phyloP scores from a whole-genome alignment of 331 rosid genomes.

The Rosa hybrid region DNA sequence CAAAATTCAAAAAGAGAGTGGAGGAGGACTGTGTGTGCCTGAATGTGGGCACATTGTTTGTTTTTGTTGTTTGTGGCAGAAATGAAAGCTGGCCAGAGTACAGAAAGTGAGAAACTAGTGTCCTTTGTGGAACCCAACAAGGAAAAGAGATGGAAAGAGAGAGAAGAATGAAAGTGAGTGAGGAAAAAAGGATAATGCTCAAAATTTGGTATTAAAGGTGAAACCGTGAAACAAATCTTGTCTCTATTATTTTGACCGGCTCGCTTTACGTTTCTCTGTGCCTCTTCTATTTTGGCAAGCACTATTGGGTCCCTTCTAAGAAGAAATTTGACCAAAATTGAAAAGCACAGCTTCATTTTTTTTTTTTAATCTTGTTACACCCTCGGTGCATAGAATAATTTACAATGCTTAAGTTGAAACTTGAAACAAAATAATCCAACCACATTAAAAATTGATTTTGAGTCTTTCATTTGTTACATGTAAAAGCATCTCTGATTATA shows the following conservation, averaged over 20 bases:
- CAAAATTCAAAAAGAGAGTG: constrained; percentile 17
- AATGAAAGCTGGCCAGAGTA: constrained; percentile 43
- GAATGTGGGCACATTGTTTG: too few relatives aligned
- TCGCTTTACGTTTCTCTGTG: not conserved
- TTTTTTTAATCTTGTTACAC: too few relatives aligned
- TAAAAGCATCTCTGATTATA: too few relatives aligned
- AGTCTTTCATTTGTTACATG: too few relatives aligned
- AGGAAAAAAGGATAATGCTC: not conserved
- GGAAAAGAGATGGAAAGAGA: constrained; percentile 18
- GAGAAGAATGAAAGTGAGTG: constrained; percentile 10
- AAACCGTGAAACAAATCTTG: constrained; percentile 47
- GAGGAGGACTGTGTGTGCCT: not conserved
- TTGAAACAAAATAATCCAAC: too few relatives aligned
- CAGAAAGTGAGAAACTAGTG: constrained; percentile 28
- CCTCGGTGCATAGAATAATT: too few relatives aligned
- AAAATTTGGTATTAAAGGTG: constrained; percentile 22
- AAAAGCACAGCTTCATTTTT: not conserved
- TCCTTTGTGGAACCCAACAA: constrained; percentile 32
- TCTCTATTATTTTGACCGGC: constrained; percentile 45
- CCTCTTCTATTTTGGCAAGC: not conserved
- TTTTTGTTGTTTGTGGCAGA: constrained; percentile 36
- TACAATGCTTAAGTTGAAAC: too few relatives aligned
- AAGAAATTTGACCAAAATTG: not conserved
- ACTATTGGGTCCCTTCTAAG: not conserved
- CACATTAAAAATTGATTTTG: too few relatives aligned